phyloP scores from a whole-genome alignment of 2,329 filamentous ascomycete genomes.

The Trichoderma polysporum region DNA sequence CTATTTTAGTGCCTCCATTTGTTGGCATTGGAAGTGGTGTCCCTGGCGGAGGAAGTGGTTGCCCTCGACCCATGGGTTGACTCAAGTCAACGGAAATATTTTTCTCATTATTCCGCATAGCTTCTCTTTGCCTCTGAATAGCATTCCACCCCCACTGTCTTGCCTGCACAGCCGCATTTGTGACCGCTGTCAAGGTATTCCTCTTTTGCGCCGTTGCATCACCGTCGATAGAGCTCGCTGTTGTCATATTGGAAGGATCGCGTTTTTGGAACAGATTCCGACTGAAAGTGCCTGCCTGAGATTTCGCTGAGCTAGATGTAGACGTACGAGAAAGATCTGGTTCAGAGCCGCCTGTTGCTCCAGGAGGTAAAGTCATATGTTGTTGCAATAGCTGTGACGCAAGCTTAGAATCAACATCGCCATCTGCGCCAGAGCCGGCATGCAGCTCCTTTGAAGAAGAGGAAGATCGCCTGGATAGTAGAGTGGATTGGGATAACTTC shows the following conservation, averaged over 20 bases:
- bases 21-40: conserved; percentile 69
- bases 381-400: conserved; percentile 28
- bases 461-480: conserved; percentile 41
- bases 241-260: conserved; percentile 39
- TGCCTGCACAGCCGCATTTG: conserved; percentile 55
- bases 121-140: conserved; percentile 51
- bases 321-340: conserved; percentile 34
- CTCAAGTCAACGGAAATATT: conserved; percentile 44
- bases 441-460: conserved; percentile 47
- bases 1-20: conserved; percentile 58
- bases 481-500: conserved; percentile 33
- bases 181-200: conserved; percentile 54
- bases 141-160: conserved; percentile 61
- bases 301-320: conserved; percentile 40
- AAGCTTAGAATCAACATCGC: conserved; percentile 11
- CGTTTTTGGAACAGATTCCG: conserved; percentile 43
- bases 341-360: conserved; percentile 31
- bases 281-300: conserved; percentile 41
- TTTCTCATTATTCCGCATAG: conserved; percentile 36
- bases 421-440: conserved; percentile 40
- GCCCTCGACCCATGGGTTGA: conserved; percentile 79
- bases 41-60: conserved; percentile 78
- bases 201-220: conserved; percentile 42
- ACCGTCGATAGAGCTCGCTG: conserved; percentile 38
- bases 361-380: conserved; percentile 38